Evolutionary conservation across 352 stramenopile species (phyloP).

Genomic region (Pythium rhizo-oryzae): DNA sequence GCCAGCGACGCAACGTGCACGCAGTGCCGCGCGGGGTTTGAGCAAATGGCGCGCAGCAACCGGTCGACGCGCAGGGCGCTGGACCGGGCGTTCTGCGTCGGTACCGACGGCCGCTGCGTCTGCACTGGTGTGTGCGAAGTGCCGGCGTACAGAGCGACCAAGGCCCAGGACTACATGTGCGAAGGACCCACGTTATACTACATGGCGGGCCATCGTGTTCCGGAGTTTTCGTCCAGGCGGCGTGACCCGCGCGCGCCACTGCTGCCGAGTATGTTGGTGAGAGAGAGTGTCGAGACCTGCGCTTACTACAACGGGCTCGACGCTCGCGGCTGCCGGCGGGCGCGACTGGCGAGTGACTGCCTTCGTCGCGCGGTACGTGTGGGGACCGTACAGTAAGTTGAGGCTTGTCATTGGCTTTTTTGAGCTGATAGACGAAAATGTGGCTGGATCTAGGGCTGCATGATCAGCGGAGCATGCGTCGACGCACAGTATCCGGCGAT

Average conservation of each 20-base stretch:
- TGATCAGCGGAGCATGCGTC: not conserved
- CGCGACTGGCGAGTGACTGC: not conserved
- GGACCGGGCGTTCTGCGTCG: slow-evolving; percentile 1
- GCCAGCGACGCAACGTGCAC: not conserved
- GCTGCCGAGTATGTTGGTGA: not conserved
- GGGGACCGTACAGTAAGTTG: too few species aligned
- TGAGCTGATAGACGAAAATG: too few species aligned
- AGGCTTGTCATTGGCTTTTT: too few species aligned
- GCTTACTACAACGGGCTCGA: not conserved
- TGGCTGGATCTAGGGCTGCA: too few species aligned
- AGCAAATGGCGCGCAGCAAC: not conserved
- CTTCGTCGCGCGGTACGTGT: not conserved
- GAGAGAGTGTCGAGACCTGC: not conserved
- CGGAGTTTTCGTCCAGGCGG: not conserved
- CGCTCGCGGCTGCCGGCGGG: not conserved
- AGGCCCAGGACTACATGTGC: not conserved
- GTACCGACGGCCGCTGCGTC: not conserved
- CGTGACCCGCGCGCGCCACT: not conserved
- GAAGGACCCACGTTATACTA: not conserved
- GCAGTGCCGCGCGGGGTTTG: not conserved
- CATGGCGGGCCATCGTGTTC: not conserved
- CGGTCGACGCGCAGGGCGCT: not conserved
- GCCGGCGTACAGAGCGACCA: not conserved
- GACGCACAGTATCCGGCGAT: not conserved
- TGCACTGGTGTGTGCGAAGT: slow-evolving; percentile 11